Percentiles rank a stretch among this genome's conserved stretches.
Evolutionary conservation across 768 basidiomycete genomes (phyloP).

Genomic region (Tulasnella sp.): DNA sequence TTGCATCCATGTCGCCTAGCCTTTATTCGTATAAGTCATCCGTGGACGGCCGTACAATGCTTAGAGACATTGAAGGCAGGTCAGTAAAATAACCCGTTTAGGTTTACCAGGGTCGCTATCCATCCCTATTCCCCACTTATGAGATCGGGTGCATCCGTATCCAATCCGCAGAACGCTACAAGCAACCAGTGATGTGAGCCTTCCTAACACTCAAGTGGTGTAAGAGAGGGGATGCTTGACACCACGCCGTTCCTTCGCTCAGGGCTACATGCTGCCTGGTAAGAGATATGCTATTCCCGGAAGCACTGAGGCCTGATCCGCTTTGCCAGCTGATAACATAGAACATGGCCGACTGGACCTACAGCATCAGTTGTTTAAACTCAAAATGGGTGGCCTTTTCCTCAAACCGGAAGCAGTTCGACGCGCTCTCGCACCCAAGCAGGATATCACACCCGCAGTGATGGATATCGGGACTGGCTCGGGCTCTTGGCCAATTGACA

Average conservation of each 20-base stretch:
- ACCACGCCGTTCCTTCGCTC: background rate
- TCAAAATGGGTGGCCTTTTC: slow-evolving; percentile 6
- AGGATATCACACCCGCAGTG: background rate
- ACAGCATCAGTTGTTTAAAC: slow-evolving; percentile 4
- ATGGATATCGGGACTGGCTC: slow-evolving; percentile 9
- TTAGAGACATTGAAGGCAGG: slow-evolving; percentile 13
- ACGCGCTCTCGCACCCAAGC: background rate
- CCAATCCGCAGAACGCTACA: too few relatives aligned
- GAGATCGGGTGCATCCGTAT: too few relatives aligned
- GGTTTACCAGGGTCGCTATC: too few relatives aligned
- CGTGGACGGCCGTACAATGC: background rate
- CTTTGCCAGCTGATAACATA: background rate
- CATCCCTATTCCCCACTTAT: too few relatives aligned
- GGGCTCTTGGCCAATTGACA: slow-evolving; percentile 8
- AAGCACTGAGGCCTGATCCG: too few relatives aligned
- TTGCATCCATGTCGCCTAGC: slow-evolving; percentile 7
- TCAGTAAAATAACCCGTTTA: too few relatives aligned
- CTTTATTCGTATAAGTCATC: slow-evolving; percentile 15
- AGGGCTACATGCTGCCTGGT: background rate
- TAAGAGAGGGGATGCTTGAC: background rate
- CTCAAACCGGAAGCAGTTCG: slow-evolving; percentile 2
- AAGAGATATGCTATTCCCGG: background rate
- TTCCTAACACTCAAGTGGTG: background rate
- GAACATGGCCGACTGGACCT: slow-evolving; percentile 9
- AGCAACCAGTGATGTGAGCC: slow-evolving; percentile 7